These are phyloP conservation scores for Phytophthora idaei DNA, from an alignment of 352 stramenopile species.

Conservation along the genomic window DNA sequence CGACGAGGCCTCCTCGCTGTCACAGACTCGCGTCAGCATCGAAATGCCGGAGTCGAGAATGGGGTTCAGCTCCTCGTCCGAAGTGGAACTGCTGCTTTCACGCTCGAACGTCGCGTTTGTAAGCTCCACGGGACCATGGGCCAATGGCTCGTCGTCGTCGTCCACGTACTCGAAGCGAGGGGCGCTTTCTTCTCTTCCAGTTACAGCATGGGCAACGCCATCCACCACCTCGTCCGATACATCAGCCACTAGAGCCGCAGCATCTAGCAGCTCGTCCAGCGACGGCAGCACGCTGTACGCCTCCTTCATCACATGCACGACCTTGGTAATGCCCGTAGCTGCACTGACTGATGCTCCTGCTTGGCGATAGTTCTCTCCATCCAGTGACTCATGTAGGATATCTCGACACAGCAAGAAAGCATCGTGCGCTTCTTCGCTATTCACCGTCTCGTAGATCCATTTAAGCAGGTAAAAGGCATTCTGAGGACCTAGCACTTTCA, in stretches of 20 bases:
- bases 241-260: conserved; percentile 57
- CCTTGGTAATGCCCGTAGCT: conserved; percentile 48
- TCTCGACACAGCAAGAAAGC: conserved; percentile 71
- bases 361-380: conserved; percentile 67
- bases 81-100: conserved; percentile 15
- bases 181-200: conserved; percentile 7
- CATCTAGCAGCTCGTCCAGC: conserved; percentile 67
- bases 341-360: conserved; percentile 47
- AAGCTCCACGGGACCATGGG: conserved; percentile 4
- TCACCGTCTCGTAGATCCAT: conserved; percentile 71
- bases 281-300: conserved; percentile 66
- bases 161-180: conserved; percentile 49
- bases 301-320: conserved; percentile 52
- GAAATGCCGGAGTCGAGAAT: conserved; percentile 58
- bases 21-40: conserved; percentile 57
- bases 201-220: conserved; percentile 31
- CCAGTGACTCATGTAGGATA: conserved; percentile 59
- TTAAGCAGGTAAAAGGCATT: conserved; percentile 80
- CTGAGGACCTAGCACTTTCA: conserved; percentile 67
- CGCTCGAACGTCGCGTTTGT: conserved; percentile 29
- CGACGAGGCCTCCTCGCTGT: conserved; percentile 63
- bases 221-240: conserved; percentile 65
- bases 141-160: conserved; percentile 16
- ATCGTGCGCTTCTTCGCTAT: conserved; percentile 77
- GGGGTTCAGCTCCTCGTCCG: conserved; percentile 29